Percentiles rank a stretch among this genome's conserved stretches.
phyloP scores from a whole-genome alignment of 1,284 basidiomycete species.

The Apiotrichum brassicae region DNA sequence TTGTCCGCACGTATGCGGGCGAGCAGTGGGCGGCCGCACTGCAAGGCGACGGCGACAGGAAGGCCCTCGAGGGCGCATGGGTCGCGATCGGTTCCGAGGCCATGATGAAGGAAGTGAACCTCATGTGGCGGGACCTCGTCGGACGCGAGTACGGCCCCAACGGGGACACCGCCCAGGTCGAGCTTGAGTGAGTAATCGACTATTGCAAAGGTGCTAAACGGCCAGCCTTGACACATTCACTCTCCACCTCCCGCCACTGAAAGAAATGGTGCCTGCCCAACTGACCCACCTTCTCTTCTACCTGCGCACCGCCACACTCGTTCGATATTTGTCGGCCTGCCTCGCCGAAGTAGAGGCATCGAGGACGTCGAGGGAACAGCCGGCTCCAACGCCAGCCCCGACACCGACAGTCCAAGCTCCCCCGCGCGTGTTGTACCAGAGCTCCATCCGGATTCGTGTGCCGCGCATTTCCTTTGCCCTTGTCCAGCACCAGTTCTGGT shows the following conservation, averaged over 20 bases:
- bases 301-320: conserved; percentile 31
- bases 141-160: conserved; percentile 18
- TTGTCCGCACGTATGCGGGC: conserved; percentile 25
- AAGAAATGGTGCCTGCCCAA: conserved; percentile 23
- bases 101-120: conserved; percentile 18
- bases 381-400: conserved; percentile 5
- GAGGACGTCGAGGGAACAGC: too few relatives aligned
- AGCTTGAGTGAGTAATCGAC: conserved; percentile 31
- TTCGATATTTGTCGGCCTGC: conserved; percentile 22
- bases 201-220: conserved; percentile 8
- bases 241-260: conserved; percentile 31
- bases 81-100: conserved; percentile 8
- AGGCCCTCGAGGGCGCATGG: conserved; percentile 19
- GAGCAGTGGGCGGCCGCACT: conserved; percentile 30
- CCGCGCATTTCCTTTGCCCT: conserved; percentile 19
- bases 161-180: conserved; percentile 27
- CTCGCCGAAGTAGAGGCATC: conserved; percentile 7
- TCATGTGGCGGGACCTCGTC: conserved; percentile 20
- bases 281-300: conserved; percentile 33
- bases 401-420: conserved; percentile 1
- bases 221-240: conserved; percentile 12
- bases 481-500: conserved; percentile 30
- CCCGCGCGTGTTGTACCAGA: conserved; percentile 4
- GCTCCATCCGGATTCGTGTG: conserved; percentile 7
- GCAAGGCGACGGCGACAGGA: conserved; percentile 19